Percentiles rank a stretch among this genome's conserved stretches.
Conservation (phyloP, 371 early-diverging fungal genomes). For the Batkoa obscura region DNA sequence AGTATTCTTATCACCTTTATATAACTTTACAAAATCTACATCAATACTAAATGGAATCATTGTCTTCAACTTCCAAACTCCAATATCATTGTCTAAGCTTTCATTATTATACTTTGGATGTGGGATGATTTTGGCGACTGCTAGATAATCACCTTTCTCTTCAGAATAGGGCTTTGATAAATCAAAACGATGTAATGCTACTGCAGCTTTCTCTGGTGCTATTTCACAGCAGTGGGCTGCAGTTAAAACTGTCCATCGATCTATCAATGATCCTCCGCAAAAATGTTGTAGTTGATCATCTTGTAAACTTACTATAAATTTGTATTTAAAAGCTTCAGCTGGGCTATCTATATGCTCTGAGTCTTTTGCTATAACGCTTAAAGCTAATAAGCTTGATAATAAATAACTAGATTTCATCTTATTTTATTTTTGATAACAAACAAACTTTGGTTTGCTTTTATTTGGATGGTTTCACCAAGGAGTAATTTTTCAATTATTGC, state of each 20-base stretch:
- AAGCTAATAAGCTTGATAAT: too few relatives aligned
- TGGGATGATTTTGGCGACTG: not conserved
- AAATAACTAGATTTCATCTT: too few relatives aligned
- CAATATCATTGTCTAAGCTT: not conserved
- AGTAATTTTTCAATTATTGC: too few relatives aligned
- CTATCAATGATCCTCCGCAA: not conserved
- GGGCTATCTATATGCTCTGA: too few relatives aligned
- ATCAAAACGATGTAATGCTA: not conserved
- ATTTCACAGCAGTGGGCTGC: not conserved
- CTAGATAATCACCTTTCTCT: not conserved
- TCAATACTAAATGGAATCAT: not conserved
- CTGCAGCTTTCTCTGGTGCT: not conserved
- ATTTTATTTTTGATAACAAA: too few relatives aligned
- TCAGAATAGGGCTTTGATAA: not conserved
- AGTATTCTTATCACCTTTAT: not conserved
- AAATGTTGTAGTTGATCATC: not conserved
- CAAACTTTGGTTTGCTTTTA: too few relatives aligned
- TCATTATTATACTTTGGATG: not conserved
- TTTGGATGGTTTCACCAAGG: too few relatives aligned
- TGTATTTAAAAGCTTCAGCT: not conserved
- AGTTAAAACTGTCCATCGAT: not conserved
- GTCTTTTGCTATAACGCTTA: too few relatives aligned
- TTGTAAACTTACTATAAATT: not conserved
- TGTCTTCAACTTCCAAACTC: constrained; percentile 2
- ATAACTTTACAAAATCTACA: not conserved